Conservation (phyloP, 805 yeast genomes). For the Vanderwaltozyma yarrowii region DNA sequence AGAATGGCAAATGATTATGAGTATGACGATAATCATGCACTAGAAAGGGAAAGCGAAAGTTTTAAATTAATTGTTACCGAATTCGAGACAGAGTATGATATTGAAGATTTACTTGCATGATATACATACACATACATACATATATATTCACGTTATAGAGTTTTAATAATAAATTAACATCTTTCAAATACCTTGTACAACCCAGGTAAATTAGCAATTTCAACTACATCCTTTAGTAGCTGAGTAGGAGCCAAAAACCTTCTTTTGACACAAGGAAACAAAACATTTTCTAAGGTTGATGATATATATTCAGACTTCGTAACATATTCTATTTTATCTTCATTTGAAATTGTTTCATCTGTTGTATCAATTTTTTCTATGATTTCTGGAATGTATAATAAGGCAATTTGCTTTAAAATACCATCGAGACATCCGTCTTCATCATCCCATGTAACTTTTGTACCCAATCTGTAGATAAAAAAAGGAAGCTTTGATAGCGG, state of each 20-base stretch:
- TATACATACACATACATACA: no score
- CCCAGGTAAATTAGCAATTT: slow-evolving; percentile 87
- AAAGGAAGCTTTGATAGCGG: slow-evolving; percentile 51
- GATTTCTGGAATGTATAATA: slow-evolving; percentile 59
- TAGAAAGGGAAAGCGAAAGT: slow-evolving; percentile 5
- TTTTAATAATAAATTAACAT: slow-evolving; percentile 37
- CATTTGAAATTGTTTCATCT: slow-evolving; percentile 13
- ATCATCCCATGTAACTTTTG: slow-evolving; percentile 49
- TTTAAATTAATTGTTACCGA: slow-evolving; percentile 11
- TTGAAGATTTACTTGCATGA: slow-evolving; percentile 7
- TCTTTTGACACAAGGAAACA: slow-evolving; percentile 58
- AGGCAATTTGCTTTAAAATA: slow-evolving; percentile 56
- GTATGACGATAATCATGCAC: slow-evolving; percentile 1
- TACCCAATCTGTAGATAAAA: slow-evolving; percentile 53
- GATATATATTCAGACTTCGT: slow-evolving; percentile 26
- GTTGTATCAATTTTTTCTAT: slow-evolving; percentile 16
- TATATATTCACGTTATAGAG: no score
- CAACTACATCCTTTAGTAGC: slow-evolving; percentile 49
- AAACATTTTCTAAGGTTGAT: slow-evolving; percentile 39
- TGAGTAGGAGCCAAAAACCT: slow-evolving; percentile 53
- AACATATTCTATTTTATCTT: slow-evolving; percentile 17
- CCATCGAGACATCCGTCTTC: slow-evolving; percentile 64
- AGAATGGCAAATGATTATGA: slow-evolving; percentile 2
- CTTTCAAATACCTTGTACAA: slow-evolving; percentile 87
- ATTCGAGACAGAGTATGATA: slow-evolving; percentile 15